Evolutionary conservation across 2,329 filamentous ascomycete genomes (phyloP).

Genomic region (Diaporthe ampelina): DNA sequence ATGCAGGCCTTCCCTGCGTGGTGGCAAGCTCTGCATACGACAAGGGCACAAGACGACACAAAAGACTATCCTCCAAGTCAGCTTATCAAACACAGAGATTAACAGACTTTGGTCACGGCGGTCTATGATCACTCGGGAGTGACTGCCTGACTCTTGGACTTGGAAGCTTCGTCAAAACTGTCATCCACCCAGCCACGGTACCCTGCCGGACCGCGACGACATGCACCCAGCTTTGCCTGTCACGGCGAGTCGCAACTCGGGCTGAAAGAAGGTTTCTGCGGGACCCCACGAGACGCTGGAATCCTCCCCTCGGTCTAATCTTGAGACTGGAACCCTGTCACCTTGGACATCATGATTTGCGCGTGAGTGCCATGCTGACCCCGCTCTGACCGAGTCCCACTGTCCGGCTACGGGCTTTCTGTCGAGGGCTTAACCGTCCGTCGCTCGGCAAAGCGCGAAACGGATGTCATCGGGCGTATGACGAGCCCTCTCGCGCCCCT

Average conservation of each 20-base stretch:
- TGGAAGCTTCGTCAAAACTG: conserved; percentile 28
- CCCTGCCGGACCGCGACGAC: conserved; percentile 18
- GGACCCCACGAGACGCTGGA: conserved; percentile 29
- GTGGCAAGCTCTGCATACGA: conserved; percentile 20
- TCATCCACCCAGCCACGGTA: conserved; percentile 23
- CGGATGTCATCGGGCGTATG: conserved; percentile 6
- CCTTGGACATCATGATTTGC: conserved; percentile 30
- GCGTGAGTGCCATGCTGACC: conserved; percentile 25
- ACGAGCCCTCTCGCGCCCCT: conserved; percentile 7
- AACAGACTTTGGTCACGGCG: conserved; percentile 31
- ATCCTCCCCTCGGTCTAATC: conserved; percentile 25
- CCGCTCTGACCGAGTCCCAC: conserved; percentile 21
- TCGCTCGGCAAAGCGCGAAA: conserved; percentile 11
- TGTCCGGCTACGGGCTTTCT: conserved; percentile 16
- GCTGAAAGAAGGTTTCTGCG: conserved; percentile 33
- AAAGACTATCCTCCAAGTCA: conserved; percentile 7
- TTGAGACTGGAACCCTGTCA: conserved; percentile 34
- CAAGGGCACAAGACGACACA: background rate
- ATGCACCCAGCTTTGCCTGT: conserved; percentile 23
- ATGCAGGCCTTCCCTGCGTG: conserved; percentile 25
- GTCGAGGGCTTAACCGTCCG: conserved; percentile 1
- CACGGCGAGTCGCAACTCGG: conserved; percentile 29
- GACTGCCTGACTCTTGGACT: conserved; percentile 17
- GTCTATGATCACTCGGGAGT: conserved; percentile 11
- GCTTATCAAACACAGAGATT: conserved; percentile 31